Evolutionary conservation across 73 alveolate species (phyloP).

Genomic region (Tetrahymena elliotti): DNA sequence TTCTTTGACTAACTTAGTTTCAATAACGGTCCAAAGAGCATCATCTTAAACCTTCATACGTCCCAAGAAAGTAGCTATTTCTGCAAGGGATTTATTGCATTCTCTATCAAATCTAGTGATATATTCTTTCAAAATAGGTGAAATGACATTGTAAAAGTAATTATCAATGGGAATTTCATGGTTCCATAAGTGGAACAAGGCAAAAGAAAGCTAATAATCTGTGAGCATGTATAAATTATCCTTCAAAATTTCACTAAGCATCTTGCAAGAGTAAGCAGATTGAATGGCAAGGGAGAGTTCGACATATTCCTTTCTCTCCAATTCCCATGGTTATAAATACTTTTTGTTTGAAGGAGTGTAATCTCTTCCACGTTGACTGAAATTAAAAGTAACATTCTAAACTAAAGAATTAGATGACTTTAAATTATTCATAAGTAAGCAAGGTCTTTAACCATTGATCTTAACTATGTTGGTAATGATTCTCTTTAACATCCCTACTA

Average conservation of each 20-base stretch:
- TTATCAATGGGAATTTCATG: not conserved
- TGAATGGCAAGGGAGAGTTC: slow-evolving; percentile 1
- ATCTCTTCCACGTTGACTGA: slow-evolving; percentile 1
- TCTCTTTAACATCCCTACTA: slow-evolving; percentile 1
- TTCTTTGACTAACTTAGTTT: not conserved
- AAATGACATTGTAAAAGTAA: not conserved
- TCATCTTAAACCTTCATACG: not conserved
- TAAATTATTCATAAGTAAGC: not conserved
- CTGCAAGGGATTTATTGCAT: not conserved
- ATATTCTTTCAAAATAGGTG: not conserved
- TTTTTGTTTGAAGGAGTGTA: not conserved
- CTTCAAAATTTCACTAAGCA: not conserved
- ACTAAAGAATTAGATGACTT: not conserved
- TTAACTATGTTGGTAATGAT: not conserved
- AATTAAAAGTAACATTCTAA: not conserved
- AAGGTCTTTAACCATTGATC: not conserved
- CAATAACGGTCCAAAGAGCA: not conserved
- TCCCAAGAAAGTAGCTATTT: not conserved
- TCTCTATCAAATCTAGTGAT: not conserved
- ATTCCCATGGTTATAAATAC: not conserved
- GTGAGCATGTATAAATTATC: not conserved
- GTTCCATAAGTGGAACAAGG: not conserved
- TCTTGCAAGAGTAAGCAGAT: not conserved
- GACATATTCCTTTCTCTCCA: not conserved
- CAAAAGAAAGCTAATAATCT: not conserved